Evolutionary conservation across 176 grass and related monocot species (phyloP).

Genomic region (Ampelocalamus luodianensis): DNA sequence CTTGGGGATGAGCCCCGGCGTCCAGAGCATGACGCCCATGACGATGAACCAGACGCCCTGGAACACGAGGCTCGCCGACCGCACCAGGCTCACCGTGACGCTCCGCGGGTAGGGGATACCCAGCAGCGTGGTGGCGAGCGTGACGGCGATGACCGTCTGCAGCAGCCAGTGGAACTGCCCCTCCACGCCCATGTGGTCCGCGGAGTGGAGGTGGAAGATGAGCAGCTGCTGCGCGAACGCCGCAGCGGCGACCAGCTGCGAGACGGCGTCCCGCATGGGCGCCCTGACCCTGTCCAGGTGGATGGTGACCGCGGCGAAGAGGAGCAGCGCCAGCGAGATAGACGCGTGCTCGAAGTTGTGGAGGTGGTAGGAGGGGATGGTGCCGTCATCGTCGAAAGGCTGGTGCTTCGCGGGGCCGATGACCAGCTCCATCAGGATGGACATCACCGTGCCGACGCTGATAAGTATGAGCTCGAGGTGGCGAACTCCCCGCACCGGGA

Average conservation of each 20-base stretch:
- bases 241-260: slow-evolving; percentile 54
- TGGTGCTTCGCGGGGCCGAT: slow-evolving; percentile 84
- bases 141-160: slow-evolving; percentile 73
- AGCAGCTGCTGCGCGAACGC: slow-evolving; percentile 85
- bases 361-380: slow-evolving; percentile 87
- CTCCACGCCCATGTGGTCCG: slow-evolving; percentile 92
- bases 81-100: slow-evolving; percentile 64
- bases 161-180: slow-evolving; percentile 86
- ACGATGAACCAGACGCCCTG: slow-evolving; percentile 82
- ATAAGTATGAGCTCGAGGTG: slow-evolving; percentile 75
- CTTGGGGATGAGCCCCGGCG: slow-evolving; percentile 68
- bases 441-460: slow-evolving; percentile 49
- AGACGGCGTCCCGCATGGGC: slow-evolving; percentile 58
- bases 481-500: slow-evolving; percentile 53
- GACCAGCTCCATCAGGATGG: slow-evolving; percentile 90
- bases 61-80: slow-evolving; percentile 76
- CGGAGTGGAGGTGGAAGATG: slow-evolving; percentile 82
- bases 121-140: slow-evolving; percentile 68
- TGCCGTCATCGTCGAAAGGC: slow-evolving; percentile 81
- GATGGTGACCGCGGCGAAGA: slow-evolving; percentile 72
- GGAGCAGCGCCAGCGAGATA: slow-evolving; percentile 76
- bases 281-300: slow-evolving; percentile 57
- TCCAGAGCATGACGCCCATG: slow-evolving; percentile 97
- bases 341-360: slow-evolving; percentile 99
- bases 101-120: slow-evolving; percentile 61